Base-by-base conservation (phyloP, 441 rosid genomes). In the Eutrema salsugineum region DNA sequence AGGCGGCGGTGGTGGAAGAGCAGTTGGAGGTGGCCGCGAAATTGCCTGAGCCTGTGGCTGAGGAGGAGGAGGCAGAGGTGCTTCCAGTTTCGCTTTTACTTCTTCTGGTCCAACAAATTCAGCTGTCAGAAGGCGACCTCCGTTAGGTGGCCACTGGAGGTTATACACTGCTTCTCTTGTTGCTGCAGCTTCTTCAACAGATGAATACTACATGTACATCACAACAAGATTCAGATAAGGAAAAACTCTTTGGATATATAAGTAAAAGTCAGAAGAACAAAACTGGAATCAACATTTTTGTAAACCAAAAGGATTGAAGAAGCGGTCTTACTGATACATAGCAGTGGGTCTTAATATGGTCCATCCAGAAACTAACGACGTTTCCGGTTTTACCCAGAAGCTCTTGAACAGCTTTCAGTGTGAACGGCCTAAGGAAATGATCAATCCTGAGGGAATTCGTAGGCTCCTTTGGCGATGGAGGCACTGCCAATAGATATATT, bases 401-500 rank as follows among this genome's bases (percentile, higher is more conserved):
- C 79, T 88, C 99, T 76, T 95, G 98, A 62, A 93, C 99, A 82
- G 99, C 98, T 73, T 89, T 93, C 73, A 95, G 81, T 10, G 99
- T 95, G 61, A 94, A 94, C 16, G 99, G 99, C 56, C 99, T 94
- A 59, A 94, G 72, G 83, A 94, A 94, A 39, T 78, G 88, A 78
- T 94, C 97, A 46, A 94, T 85, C 79, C 85, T 85, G 65, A 94
- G 94, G 57, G 97, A 87, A 70, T 83, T 84, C 9, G 98, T 91
- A 11, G 93, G 84, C 80, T 90, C 75, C 30, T 84, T 91, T 49
- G 85, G 91, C 14, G 99, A 84, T 15, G 88, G 96, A 19, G 95
- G 97, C 82, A 95, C 99, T 95, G 89, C 63, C 68, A 67, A 48
- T 15, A 66, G 72, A 33, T 8, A 33, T 8, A 66, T 33, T 15